Evolutionary conservation across 2,329 filamentous ascomycete species (phyloP).

Genomic region (Phyllosticta capitalensis): DNA sequence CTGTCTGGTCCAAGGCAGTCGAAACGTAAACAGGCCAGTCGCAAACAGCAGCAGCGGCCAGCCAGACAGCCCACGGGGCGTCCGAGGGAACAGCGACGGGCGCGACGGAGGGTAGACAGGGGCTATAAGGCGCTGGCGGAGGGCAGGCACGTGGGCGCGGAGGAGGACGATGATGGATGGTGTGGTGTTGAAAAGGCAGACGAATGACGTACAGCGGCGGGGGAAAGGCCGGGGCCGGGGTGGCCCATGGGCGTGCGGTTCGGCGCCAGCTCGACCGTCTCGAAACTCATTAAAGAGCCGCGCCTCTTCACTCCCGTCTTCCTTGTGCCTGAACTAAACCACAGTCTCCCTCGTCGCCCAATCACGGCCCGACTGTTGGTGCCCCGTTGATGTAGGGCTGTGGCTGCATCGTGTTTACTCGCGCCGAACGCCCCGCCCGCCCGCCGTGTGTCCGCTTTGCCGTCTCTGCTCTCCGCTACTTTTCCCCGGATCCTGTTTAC

Average conservation of each 20-base stretch:
- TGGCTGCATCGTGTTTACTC: background rate
- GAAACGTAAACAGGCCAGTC: background rate
- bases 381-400: background rate
- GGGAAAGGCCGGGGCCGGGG: too few species aligned
- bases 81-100: background rate
- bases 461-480: background rate
- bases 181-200: background rate
- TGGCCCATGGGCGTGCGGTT: background rate
- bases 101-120: background rate
- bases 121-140: background rate
- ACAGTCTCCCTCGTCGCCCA: background rate
- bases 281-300: background rate
- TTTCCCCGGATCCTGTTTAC: background rate
- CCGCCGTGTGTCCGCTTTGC: background rate
- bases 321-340: background rate
- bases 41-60: background rate
- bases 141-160: background rate
- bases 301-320: background rate
- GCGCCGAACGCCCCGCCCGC: background rate
- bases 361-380: background rate
- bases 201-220: background rate
- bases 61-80: background rate
- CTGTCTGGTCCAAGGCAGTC: background rate
- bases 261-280: background rate
- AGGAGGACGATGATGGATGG: background rate